phyloP scores from a whole-genome alignment of 2,329 filamentous ascomycete species.

The Endocalyx cinctus region DNA sequence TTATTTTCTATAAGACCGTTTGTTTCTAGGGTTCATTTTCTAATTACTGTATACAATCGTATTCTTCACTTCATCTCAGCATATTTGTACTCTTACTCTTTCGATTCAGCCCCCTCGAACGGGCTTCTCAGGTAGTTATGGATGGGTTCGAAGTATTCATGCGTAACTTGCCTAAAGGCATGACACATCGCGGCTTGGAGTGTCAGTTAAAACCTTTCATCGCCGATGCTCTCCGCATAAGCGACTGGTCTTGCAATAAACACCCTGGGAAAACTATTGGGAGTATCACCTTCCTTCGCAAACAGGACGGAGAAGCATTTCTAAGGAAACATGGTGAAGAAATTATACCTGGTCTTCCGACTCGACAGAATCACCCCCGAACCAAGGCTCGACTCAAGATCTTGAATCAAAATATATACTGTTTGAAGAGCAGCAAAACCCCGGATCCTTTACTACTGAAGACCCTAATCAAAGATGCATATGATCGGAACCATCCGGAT shows the following conservation, averaged over 20 bases:
- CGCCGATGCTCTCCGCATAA: slow-evolving; percentile 32
- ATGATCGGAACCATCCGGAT: slow-evolving; percentile 21
- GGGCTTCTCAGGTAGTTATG: slow-evolving; percentile 10
- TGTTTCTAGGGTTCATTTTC: no score
- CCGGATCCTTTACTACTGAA: slow-evolving; percentile 31
- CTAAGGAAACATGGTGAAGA: slow-evolving; percentile 23
- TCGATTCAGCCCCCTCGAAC: no score
- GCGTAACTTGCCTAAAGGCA: slow-evolving; percentile 34
- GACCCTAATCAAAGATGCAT: slow-evolving; percentile 27
- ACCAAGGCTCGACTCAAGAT: slow-evolving; percentile 23
- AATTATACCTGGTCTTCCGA: slow-evolving; percentile 2
- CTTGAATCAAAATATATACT: slow-evolving; percentile 24
- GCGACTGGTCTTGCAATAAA: slow-evolving; percentile 41
- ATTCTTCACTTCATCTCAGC: no score
- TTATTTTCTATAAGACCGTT: no score
- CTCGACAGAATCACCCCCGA: slow-evolving; percentile 4
- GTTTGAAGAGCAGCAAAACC: slow-evolving; percentile 30
- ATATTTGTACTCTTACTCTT: no score
- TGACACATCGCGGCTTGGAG: slow-evolving; percentile 34
- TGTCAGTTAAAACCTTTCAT: slow-evolving; percentile 37
- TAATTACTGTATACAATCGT: no score
- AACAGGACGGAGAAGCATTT: slow-evolving; percentile 37
- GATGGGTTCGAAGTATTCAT: slow-evolving; percentile 41
- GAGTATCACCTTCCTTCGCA: slow-evolving; percentile 38
- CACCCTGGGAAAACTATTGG: slow-evolving; percentile 28